Evolutionary conservation across 768 basidiomycete species (phyloP), one percentile per base, ranked within the genome.

Genomic region (Agaricus sinodeliciosus): DNA sequence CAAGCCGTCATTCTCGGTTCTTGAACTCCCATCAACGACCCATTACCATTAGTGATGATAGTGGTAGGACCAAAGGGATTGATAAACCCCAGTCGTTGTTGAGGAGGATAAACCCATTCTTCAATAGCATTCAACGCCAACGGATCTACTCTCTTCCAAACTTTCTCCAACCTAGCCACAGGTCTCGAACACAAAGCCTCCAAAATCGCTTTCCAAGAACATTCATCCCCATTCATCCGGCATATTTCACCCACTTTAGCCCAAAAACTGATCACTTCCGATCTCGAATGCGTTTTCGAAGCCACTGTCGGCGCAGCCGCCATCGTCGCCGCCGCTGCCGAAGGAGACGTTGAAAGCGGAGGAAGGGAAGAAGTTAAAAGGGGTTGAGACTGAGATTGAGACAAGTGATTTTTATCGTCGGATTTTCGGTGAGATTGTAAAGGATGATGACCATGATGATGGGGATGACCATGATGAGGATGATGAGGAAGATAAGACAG

Each of bases 201-300:
- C n/a, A 66, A 67, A 48, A 92, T 84, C 1, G 89, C 89, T 39
- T 72, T 76, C 87, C 86, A 93, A 12, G 87, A 81, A 55, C 83
- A 86, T 61, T 87, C 86, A 58, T 93, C 90, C 0, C 90, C 90
- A 2, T 73, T 71, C n/a, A 71, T 61, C 8, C 90, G 75, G 55
- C 86, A 86, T 25, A 84, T 64, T 60, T 93, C 90, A 1, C 82
- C 90, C 1, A 91, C 73, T 39, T 76, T 74, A 9, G 78, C 78
- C 90, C 90, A 93, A 0, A 78, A 74, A 0, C 80, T 76, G 40
- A 93, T 81, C 8, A 87, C 75, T 55, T 86, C 86, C 3, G 84
- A 85, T 22, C 90, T 76, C 4, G 83, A 77, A 62, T 88, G 85
- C 3, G 84, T 84, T 13, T 79, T 31, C 11, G 31, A 31, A 11